A percentile compares a stretch with the other conserved stretches of the same genome.
Conservation (phyloP, 1,284 basidiomycete genomes). For the Coniophora puteana region DNA sequence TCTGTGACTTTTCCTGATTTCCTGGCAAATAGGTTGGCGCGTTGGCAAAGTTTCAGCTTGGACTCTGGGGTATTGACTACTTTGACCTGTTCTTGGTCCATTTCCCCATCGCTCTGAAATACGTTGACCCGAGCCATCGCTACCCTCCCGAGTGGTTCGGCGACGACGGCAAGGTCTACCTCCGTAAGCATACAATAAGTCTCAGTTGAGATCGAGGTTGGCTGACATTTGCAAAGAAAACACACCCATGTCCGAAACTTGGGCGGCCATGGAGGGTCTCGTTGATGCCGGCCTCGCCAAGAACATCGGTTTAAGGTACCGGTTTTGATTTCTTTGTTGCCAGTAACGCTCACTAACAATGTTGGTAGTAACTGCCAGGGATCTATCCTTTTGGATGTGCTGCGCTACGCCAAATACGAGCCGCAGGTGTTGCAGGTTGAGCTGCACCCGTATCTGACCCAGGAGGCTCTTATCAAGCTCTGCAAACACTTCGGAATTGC, state of each 20-base stretch:
- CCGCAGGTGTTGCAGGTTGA: constrained; percentile 77
- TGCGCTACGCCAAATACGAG: constrained; percentile 67
- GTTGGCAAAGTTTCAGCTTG: constrained; percentile 59
- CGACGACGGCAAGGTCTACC: constrained; percentile 58
- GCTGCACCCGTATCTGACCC: constrained; percentile 74
- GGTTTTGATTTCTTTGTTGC: background rate
- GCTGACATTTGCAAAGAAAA: constrained; percentile 39
- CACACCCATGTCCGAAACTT: constrained; percentile 72
- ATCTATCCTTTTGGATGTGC: constrained; percentile 58
- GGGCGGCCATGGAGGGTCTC: constrained; percentile 71
- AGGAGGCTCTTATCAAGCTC: constrained; percentile 59
- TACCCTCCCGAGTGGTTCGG: constrained; percentile 81
- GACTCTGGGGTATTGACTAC: constrained; percentile 76
- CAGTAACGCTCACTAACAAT: constrained; percentile 6
- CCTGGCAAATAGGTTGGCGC: constrained; percentile 41
- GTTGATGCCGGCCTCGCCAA: constrained; percentile 65
- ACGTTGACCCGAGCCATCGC: constrained; percentile 70
- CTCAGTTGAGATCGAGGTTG: constrained; percentile 8
- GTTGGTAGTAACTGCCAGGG: constrained; percentile 63
- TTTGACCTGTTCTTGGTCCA: constrained; percentile 78
- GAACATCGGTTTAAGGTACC: constrained; percentile 64
- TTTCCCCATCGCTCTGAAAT: constrained; percentile 75
- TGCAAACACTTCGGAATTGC: constrained; percentile 61
- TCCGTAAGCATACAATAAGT: constrained; percentile 39
- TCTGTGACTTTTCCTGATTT: background rate